Evolutionary conservation across 2,329 filamentous ascomycete species (phyloP).

Genomic region (Fusarium chuoi): DNA sequence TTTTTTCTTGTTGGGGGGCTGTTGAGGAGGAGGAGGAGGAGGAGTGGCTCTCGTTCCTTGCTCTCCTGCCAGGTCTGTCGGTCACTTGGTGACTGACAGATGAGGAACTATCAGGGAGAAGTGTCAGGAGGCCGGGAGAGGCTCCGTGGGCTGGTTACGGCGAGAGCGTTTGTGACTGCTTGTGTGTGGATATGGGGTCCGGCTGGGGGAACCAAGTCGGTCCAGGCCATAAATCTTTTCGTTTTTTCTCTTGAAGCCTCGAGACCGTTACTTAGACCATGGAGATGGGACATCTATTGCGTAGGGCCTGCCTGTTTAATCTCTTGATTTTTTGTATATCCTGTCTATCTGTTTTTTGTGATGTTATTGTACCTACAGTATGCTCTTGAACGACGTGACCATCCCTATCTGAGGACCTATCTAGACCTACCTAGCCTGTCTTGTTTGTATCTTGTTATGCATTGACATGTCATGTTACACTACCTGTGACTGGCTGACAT

Average conservation of each 20-base stretch:
- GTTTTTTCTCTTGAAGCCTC: constrained; percentile 55
- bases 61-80: constrained; percentile 40
- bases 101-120: constrained; percentile 39
- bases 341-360: neutral
- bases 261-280: constrained; percentile 52
- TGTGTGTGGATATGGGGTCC: constrained; percentile 42
- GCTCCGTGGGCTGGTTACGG: constrained; percentile 34
- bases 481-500: neutral
- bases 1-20: constrained; percentile 40
- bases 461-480: constrained; percentile 1
- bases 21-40: constrained; percentile 41
- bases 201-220: constrained; percentile 40
- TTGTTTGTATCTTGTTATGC: neutral
- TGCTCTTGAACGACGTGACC: neutral
- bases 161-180: constrained; percentile 38
- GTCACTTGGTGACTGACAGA: constrained; percentile 44
- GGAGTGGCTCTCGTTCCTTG: constrained; percentile 40
- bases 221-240: constrained; percentile 61
- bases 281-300: constrained; percentile 50
- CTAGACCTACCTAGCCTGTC: neutral
- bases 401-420: neutral
- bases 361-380: neutral
- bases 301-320: constrained; percentile 49
- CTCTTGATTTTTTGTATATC: constrained; percentile 43
- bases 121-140: constrained; percentile 35